Evolutionary conservation across 2,329 filamentous ascomycete genomes (phyloP).

Genomic region (Lanzia echinophila): DNA sequence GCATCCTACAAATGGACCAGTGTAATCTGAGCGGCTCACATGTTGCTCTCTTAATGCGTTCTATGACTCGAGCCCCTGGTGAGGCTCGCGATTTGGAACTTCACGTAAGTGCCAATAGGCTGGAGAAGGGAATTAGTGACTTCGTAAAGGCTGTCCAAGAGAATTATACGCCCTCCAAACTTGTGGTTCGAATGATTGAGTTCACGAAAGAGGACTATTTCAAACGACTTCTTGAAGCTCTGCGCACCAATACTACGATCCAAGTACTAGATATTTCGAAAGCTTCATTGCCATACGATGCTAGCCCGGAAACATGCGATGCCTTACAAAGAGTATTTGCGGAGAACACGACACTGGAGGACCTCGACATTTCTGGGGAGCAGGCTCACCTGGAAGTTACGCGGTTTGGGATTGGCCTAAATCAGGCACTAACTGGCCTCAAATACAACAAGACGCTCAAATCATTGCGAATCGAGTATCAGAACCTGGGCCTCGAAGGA

Average conservation of each 20-base stretch:
- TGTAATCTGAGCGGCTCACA: constrained; percentile 59
- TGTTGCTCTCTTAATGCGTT: constrained; percentile 57
- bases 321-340: constrained; percentile 58
- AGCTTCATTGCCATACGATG: constrained; percentile 62
- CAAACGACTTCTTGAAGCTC: constrained; percentile 52
- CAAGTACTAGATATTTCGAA: constrained; percentile 63
- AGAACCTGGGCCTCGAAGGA: constrained; percentile 62
- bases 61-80: constrained; percentile 47
- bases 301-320: constrained; percentile 59
- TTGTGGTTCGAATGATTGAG: constrained; percentile 63
- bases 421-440: constrained; percentile 57
- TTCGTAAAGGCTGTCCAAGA: constrained; percentile 45
- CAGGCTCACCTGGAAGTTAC: constrained; percentile 65
- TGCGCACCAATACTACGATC: constrained; percentile 56
- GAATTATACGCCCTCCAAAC: constrained; percentile 51
- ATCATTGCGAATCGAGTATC: constrained; percentile 58
- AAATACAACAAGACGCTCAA: constrained; percentile 56
- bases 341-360: constrained; percentile 58
- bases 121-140: constrained; percentile 44
- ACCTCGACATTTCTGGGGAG: constrained; percentile 65
- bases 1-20: constrained; percentile 57
- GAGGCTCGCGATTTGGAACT: constrained; percentile 53
- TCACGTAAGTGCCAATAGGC: constrained; percentile 52
- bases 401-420: constrained; percentile 61
- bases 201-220: constrained; percentile 43